Evolutionary conservation across 163 green algal genomes (phyloP), one percentile per base, ranked within the genome.

Genomic region (Volvox carteri): DNA sequence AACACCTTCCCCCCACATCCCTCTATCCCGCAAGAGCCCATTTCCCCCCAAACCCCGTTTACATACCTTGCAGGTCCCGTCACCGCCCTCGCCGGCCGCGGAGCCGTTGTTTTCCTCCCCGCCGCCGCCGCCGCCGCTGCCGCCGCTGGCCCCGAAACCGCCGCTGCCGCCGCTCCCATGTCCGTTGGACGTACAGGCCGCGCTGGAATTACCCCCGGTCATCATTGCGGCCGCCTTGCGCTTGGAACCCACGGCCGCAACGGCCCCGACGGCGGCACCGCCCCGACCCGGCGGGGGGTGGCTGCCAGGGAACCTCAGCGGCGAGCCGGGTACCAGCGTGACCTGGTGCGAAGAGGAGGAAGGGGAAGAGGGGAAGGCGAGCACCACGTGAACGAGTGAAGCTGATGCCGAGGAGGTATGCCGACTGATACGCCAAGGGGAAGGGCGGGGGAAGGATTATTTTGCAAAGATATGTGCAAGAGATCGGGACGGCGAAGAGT

Each of bases 11-110:
- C n/a, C n/a, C n/a, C n/a, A n/a, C n/a, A n/a, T n/a, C n/a, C n/a
- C n/a, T n/a, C n/a, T n/a, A n/a, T n/a, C n/a, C n/a, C n/a, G n/a
- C n/a, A n/a, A n/a, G n/a, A n/a, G n/a, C n/a, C n/a, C n/a, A n/a
- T n/a, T n/a, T n/a, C n/a, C n/a, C n/a, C n/a, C n/a, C n/a, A n/a
- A n/a, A n/a, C n/a, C 5, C 54, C 54, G 54, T 65, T 19, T 23
- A 65, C 54, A 30, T 65, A 78, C 79, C 79, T 86, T 86, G 62
- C 60, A 78, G 1, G 33, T n/a, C 11, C n/a, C 62, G 18, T 86
- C 79, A 18, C 18, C 78, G 28, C 78, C 78, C 7, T 86, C 78
- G 19, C 41, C 60, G 28, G 39, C 60, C 42, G 78, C 41, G 2
- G 60, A 68, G 25, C 30, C 65, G 62, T 78, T 60, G 9, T 50